These are phyloP conservation scores for Cryptococcus sp. DNA, from an alignment of 1,284 basidiomycete species.

Conservation along the genomic window DNA sequence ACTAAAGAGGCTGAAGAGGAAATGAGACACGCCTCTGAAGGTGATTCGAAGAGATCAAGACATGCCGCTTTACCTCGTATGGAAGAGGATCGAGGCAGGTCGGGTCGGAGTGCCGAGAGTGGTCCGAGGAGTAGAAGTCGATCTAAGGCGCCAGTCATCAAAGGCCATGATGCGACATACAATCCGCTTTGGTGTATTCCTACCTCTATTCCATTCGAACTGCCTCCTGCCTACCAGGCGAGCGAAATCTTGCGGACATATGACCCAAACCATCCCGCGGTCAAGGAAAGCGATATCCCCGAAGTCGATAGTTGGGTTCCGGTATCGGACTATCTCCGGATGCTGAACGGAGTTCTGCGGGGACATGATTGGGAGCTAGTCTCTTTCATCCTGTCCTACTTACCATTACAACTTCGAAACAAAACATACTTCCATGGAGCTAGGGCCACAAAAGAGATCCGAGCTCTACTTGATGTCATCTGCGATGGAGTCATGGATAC, in stretches of 20 bases:
- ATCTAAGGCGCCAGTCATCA: conserved; percentile 53
- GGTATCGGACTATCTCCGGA: conserved; percentile 70
- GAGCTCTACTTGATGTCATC: conserved; percentile 64
- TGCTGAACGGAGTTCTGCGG: conserved; percentile 66
- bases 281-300: conserved; percentile 41
- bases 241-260: conserved; percentile 73
- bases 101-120: conserved; percentile 12
- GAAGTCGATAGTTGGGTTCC: conserved; percentile 60
- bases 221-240: conserved; percentile 61
- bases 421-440: conserved; percentile 96
- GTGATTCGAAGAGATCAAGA: conserved; percentile 22
- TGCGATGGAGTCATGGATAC: conserved; percentile 52
- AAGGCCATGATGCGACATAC: conserved; percentile 38
- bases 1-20: conserved; percentile 39
- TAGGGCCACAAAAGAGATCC: conserved; percentile 63
- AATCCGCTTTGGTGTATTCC: conserved; percentile 74
- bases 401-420: conserved; percentile 88
- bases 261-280: conserved; percentile 53
- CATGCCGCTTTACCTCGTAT: conserved; percentile 3
- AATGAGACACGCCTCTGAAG: conserved; percentile 25
- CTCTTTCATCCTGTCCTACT: conserved; percentile 84
- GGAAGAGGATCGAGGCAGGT: conserved; percentile 35
- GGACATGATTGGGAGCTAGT: conserved; percentile 92
- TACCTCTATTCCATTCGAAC: conserved; percentile 65
- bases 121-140: conserved; percentile 60